Conservation (phyloP, 75 land plant genomes). For the Sequoiadendron giganteum region DNA sequence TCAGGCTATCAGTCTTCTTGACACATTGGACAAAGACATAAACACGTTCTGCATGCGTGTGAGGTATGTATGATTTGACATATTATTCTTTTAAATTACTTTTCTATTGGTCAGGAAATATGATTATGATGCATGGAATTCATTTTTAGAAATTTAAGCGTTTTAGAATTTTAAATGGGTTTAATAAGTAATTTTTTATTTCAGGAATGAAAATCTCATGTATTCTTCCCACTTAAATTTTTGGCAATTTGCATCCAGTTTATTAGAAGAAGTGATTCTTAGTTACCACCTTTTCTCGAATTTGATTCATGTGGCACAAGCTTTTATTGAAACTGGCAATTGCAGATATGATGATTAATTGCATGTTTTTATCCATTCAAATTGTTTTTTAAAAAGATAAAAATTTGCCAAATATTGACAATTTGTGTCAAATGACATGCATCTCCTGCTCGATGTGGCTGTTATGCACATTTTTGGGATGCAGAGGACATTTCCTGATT, state of each 20-base stretch:
- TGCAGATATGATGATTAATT: neutral
- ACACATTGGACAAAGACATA: slow-evolving; percentile 94
- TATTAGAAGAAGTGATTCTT: neutral
- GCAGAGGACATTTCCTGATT: no score
- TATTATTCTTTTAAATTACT: neutral
- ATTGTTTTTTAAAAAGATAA: no score
- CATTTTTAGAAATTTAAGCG: neutral
- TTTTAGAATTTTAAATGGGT: neutral
- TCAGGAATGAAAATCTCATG: neutral
- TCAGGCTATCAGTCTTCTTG: slow-evolving; percentile 90
- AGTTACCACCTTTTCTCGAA: neutral
- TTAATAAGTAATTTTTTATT: neutral
- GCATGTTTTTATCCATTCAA: neutral
- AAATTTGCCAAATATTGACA: no score
- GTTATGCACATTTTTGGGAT: no score
- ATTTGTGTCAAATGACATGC: no score
- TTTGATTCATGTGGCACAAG: neutral
- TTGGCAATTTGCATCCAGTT: no score
- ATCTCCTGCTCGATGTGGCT: no score
- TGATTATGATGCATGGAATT: neutral
- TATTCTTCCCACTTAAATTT: no score
- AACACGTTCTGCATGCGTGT: slow-evolving; percentile 96
- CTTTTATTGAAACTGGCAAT: neutral
- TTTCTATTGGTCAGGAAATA: neutral
- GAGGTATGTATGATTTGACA: slow-evolving; percentile 38